These are phyloP conservation scores for Ophiostoma sp. DNA, from an alignment of 2,329 filamentous ascomycete species.

Conservation along the genomic window DNA sequence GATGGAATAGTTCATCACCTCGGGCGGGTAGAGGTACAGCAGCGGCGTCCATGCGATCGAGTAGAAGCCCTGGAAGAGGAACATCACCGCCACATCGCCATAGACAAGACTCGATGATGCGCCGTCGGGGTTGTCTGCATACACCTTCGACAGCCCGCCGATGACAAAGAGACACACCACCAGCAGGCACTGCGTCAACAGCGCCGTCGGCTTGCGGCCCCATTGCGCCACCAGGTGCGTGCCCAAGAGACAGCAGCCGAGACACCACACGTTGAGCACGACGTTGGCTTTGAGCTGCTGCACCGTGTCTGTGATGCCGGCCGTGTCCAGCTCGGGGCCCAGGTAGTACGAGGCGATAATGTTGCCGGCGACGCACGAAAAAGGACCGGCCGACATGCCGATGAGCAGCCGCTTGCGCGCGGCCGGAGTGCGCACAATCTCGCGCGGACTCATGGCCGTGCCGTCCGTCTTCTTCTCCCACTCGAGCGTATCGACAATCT, in stretches of 20 bases:
- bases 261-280: slow-evolving; percentile 48
- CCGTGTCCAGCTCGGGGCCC: slow-evolving; percentile 40
- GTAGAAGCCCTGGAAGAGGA: slow-evolving; percentile 45
- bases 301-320: slow-evolving; percentile 41
- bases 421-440: slow-evolving; percentile 37
- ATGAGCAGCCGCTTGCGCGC: slow-evolving; percentile 39
- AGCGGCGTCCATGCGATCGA: slow-evolving; percentile 48
- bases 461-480: slow-evolving; percentile 41
- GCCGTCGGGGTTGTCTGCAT: slow-evolving; percentile 36
- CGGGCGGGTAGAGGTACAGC: slow-evolving; percentile 52
- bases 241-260: slow-evolving; percentile 43
- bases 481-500: slow-evolving; percentile 44
- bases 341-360: slow-evolving; percentile 41
- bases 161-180: slow-evolving; percentile 44
- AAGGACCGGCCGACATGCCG: slow-evolving; percentile 33
- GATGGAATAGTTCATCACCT: slow-evolving; percentile 46
- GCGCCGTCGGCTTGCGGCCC: slow-evolving; percentile 40
- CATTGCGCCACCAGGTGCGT: slow-evolving; percentile 40
- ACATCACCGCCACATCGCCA: slow-evolving; percentile 45
- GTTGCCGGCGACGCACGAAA: slow-evolving; percentile 37
- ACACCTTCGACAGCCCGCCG: slow-evolving; percentile 42
- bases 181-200: slow-evolving; percentile 37
- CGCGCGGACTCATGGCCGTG: slow-evolving; percentile 34
- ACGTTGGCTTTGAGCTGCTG: slow-evolving; percentile 46
- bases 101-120: slow-evolving; percentile 51